Base-by-base conservation (phyloP, 2,329 filamentous ascomycete species). In the Aureobasidium sp. region DNA sequence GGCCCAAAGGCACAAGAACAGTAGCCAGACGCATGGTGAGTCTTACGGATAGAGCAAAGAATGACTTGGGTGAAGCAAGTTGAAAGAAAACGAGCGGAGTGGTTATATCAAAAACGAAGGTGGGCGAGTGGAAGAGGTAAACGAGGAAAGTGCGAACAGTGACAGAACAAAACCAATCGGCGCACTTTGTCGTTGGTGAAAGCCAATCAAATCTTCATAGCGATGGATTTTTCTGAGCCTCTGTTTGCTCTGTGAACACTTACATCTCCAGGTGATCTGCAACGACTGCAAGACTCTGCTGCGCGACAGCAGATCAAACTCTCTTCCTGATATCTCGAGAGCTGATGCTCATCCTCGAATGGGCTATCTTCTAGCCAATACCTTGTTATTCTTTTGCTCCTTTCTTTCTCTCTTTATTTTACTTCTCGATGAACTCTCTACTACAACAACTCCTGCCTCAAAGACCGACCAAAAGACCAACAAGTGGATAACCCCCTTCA, bases 81-180 rank as follows among this genome's bases (percentile, higher is more conserved):
- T 27, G 3, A 3, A 7, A 7, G n/a, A n/a, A 11, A 41, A 50
- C 21, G 44, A 48, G 32, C 8, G 21, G 5, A 21, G 27, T 19
- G 17, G 17, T 21, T 41, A 19, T 21, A 16, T 22, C 24, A 37
- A 17, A 25, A 41, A 41, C 34, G 45, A 54, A 32, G 37, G 38
- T 30, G 50, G 42, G 41, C 38, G n/a, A 16, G 8, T 16, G 30
- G 30, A 44, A 53, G 38, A 45, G 35, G 21, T 41, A 51, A 51
- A 51, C 37, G 24, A 53, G 32, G 40, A 39, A 53, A 38, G 50
- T 24, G 39, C 39, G 49, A 41, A 30, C 50, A 38, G 39, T 34
- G 49, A 45, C 30, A 40, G 34, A 17, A 53, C 14, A 38, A 22
- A 24, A 16, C 34, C 39, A 24, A 34, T 34, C 38, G 45, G 45